Evolutionary conservation across 2,329 filamentous ascomycete species (phyloP), one percentile per base, ranked within the genome.

Genomic region (Myriosclerotinia curreyana): DNA sequence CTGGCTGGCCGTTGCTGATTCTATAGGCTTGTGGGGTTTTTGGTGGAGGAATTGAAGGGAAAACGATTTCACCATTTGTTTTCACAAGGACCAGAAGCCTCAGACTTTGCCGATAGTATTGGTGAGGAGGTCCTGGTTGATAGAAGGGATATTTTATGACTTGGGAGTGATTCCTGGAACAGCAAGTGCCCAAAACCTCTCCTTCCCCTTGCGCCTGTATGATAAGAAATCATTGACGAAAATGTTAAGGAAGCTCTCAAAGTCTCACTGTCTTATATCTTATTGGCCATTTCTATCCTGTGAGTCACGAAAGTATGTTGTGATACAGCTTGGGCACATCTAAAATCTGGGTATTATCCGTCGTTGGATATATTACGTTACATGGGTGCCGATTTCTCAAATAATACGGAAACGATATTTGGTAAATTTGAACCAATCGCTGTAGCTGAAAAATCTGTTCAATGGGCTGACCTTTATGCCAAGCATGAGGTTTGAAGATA

Each of bases 401-500:
- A 48, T 25, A 14, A 58, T 58, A 42, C 55, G 17, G 42, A 36
- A 1, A 31, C 12, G 20, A 34, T 25, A 3, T 31, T 58, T 28
- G 40, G 31, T 38, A 31, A 40, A 6, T 34, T 42, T 42, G 6
- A 9, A n/a, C 51, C 60, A 56, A 58, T 62, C 5, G 14, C 3
- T 56, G 8, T 17, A 31, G 17, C 31, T 56, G 51, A 58, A 58
- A 62, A 31, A 49, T 42, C 25, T 31, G 17, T 55, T 44, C 50
- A 48, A 50, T n/a, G 40, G 28, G 40, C 28, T 55, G 22, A 38
- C 28, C 7, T 48, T 25, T 12, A 22, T 49, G 42, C 60, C 51
- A 63, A 58, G 52, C 20, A 48, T 36, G 31, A n/a, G 49, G 53
- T 42, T 48, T 40, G 34, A 44, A 51, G 53, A 63, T 63, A 63